A percentile compares a stretch with the other conserved stretches of the same genome.
These are phyloP conservation scores for Microdochium bolleyi DNA, from an alignment of 2,329 filamentous ascomycete genomes.

Conservation along the genomic window DNA sequence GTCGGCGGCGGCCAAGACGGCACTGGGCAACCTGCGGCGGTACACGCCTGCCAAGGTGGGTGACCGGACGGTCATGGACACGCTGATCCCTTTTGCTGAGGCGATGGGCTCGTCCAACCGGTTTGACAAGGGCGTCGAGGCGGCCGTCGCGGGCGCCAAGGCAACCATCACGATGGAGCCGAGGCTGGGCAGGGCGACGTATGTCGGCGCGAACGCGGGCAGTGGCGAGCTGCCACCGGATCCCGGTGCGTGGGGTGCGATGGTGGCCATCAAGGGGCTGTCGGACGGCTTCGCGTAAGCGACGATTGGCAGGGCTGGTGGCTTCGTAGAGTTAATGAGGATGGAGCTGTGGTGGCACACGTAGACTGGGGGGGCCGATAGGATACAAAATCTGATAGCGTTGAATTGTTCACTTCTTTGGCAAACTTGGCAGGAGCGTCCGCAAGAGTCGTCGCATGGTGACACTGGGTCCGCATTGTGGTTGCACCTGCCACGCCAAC, in stretches of 20 bases:
- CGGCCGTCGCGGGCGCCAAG: constrained; percentile 52
- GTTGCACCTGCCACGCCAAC: too few relatives aligned
- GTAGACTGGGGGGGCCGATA: too few relatives aligned
- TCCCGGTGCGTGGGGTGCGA: constrained; percentile 63
- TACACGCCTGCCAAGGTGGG: constrained; percentile 49
- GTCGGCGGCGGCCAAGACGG: constrained; percentile 31
- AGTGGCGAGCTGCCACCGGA: constrained; percentile 51
- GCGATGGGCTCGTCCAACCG: constrained; percentile 32
- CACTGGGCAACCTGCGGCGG: constrained; percentile 35
- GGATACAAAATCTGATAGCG: too few relatives aligned
- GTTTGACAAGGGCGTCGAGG: constrained; percentile 48
- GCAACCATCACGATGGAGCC: constrained; percentile 58
- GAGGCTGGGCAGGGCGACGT: constrained; percentile 59
- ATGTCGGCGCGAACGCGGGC: constrained; percentile 50
- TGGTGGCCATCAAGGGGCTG: constrained; percentile 41
- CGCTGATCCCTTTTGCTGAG: constrained; percentile 44
- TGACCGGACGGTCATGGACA: constrained; percentile 51
- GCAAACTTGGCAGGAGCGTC: too few relatives aligned
- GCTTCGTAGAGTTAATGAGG: background rate
- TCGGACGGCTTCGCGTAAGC: constrained; percentile 9
- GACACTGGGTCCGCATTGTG: too few relatives aligned
- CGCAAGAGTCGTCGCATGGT: too few relatives aligned
- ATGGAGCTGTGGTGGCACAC: background rate
- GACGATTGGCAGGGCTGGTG: background rate
- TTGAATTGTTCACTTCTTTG: too few relatives aligned